A percentile compares a stretch with the other conserved stretches of the same genome.
phyloP scores from a whole-genome alignment of 192 early-diverging fungal species.

The Chytriomyces confervae region DNA sequence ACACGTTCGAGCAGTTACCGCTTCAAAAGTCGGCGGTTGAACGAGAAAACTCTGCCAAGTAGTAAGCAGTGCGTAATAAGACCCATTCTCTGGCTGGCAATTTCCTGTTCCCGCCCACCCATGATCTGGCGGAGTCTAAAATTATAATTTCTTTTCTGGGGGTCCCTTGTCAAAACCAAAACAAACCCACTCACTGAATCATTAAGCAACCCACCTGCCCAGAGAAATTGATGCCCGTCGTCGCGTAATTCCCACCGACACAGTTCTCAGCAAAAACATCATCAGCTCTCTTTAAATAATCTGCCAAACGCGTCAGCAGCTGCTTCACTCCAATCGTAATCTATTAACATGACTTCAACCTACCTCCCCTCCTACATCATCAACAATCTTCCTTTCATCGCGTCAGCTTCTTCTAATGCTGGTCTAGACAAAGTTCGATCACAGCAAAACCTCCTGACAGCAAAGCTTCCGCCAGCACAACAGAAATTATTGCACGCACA shows the following conservation, averaged over 20 bases:
- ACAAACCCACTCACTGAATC: background rate
- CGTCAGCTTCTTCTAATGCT: background rate
- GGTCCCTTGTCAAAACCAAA: background rate
- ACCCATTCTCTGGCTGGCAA: too few relatives aligned
- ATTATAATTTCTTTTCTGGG: background rate
- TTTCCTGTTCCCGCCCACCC: too few relatives aligned
- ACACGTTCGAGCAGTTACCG: too few relatives aligned
- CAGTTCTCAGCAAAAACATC: background rate
- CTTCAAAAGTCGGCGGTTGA: too few relatives aligned
- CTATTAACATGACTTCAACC: conserved; percentile 12
- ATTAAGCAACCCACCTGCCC: background rate
- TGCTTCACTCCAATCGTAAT: background rate
- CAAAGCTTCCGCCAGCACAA: background rate
- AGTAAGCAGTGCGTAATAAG: too few relatives aligned
- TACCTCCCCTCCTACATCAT: conserved; percentile 14
- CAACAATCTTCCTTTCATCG: conserved; percentile 25
- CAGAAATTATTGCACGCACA: background rate
- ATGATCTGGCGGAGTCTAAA: too few relatives aligned
- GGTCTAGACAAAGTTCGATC: too few relatives aligned
- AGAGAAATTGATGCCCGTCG: background rate
- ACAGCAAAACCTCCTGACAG: background rate
- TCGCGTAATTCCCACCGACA: background rate
- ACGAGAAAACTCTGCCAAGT: too few relatives aligned
- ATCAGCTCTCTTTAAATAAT: background rate
- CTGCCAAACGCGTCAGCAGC: background rate